Evolutionary conservation across 148 eudicot genomes (phyloP).

Genomic region (Vaccinium myrtillus): DNA sequence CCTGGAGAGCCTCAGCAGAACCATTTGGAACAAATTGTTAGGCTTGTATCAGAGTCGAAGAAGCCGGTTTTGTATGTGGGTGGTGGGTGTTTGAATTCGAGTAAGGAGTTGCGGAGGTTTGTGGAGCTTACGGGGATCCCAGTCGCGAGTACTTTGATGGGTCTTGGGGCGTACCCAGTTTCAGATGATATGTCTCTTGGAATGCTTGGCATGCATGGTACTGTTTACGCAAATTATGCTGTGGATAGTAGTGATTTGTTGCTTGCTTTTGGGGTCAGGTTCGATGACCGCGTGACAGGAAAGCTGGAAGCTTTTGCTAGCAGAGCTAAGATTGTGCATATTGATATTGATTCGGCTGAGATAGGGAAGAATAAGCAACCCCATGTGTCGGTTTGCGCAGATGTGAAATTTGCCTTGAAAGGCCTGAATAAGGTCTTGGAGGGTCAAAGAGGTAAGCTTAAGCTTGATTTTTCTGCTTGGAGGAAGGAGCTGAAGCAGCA

Average conservation of each 20-base stretch:
- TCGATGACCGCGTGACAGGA: slow-evolving; percentile 88
- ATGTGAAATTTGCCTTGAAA: slow-evolving; percentile 36
- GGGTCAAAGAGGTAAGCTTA: too few relatives aligned
- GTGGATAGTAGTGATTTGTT: slow-evolving; percentile 82
- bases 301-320: slow-evolving; percentile 89
- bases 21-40: slow-evolving; percentile 61
- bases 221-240: slow-evolving; percentile 30
- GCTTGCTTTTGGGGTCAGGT: slow-evolving; percentile 85
- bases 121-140: slow-evolving; percentile 76
- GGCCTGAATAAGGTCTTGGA: too few relatives aligned
- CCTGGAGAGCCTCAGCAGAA: slow-evolving; percentile 39
- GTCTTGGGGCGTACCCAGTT: slow-evolving; percentile 63
- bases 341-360: slow-evolving; percentile 89
- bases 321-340: slow-evolving; percentile 85
- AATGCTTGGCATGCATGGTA: slow-evolving; percentile 92
- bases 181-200: slow-evolving; percentile 54
- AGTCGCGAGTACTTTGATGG: slow-evolving; percentile 89
- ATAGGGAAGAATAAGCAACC: slow-evolving; percentile 95
- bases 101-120: slow-evolving; percentile 63
- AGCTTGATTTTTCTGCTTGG: too few relatives aligned
- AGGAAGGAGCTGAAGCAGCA: slow-evolving; percentile 14
- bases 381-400: slow-evolving; percentile 76
- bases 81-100: slow-evolving; percentile 81
- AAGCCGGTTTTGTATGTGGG: slow-evolving; percentile 82
- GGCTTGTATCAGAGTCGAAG: slow-evolving; percentile 64